Evolutionary conservation across 2,329 filamentous ascomycete genomes (phyloP), one percentile per base, ranked within the genome.

Genomic region (Neoascochyta sp.): DNA sequence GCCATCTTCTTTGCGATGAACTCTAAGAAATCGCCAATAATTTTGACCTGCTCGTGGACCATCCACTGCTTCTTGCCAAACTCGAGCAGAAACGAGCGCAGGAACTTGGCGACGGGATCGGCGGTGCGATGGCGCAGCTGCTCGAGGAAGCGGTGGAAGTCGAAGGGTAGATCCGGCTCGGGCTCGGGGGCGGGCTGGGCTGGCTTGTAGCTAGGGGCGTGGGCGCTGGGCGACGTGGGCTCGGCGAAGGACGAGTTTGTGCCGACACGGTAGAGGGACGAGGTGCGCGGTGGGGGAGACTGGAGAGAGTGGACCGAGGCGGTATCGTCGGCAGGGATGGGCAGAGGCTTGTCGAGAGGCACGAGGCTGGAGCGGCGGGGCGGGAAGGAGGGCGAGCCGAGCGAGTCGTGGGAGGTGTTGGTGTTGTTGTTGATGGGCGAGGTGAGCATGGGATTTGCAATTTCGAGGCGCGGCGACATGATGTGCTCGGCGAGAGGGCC

Each of bases 1-100:
- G 83, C 87, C 93, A 98, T 98, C 69, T 96, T 96, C 66, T 95
- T 95, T 31, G 86, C 85, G 43, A 98, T 98, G 54, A 98, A 98
- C 24, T 88, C 81, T 26, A 98, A 70, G 49, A 98, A 98, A 60
- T 98, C 93, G 45, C 86, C 80, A 39, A 98, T 95, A 41, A 98
- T 96, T 67, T 98, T 98, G 59, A 96, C 92, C 63, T 98, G 92
- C 66, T 98, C 92, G 60, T 98, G 92, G 5, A 95, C 92, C 86
- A 95, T 94, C 92, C 92, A 98, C 64, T 96, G 92, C 48, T 89
- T 86, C 69, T 96, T 98, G 19, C 81, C 86, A 64, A 98, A 98
- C 62, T 98, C 93, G 27, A 80, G 80, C 16, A 98, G 68, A 53
- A 98, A 98, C 0, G 92, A 96, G 44, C 93, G 86, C 24, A 98